Evolutionary conservation across 768 basidiomycete species (phyloP).

Genomic region (Fomitopsis serialis): DNA sequence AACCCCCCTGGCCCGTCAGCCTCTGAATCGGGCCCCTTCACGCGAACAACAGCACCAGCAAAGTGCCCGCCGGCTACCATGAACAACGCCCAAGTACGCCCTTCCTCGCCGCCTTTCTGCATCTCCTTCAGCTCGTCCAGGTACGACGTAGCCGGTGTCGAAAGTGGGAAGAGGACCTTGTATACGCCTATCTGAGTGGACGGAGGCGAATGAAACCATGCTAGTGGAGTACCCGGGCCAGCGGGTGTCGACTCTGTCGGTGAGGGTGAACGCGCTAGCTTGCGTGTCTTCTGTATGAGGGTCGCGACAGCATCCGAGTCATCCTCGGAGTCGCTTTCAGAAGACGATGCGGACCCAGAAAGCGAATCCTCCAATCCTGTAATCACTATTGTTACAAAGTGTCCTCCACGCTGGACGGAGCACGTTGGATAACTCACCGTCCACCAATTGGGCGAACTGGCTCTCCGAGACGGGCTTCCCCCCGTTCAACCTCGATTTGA

Average conservation of each 20-base stretch:
- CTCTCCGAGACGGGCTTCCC: constrained; percentile 59
- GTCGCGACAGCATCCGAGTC: constrained; percentile 64
- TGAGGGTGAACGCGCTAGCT: constrained; percentile 37
- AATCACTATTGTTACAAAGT: no score
- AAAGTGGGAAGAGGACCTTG: constrained; percentile 60
- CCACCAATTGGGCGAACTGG: constrained; percentile 73
- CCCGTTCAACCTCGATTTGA: constrained; percentile 71
- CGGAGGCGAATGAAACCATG: constrained; percentile 88
- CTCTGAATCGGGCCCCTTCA: constrained; percentile 42
- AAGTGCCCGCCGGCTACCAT: constrained; percentile 99
- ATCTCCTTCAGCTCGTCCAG: constrained; percentile 59
- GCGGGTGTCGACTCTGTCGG: constrained; percentile 34
- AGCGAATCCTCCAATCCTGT: constrained; percentile 80
- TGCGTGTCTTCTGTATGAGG: constrained; percentile 40
- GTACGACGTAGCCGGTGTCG: constrained; percentile 38
- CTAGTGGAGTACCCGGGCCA: constrained; percentile 58
- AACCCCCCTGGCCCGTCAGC: constrained; percentile 32
- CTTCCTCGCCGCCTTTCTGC: constrained; percentile 48
- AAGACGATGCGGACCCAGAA: constrained; percentile 85
- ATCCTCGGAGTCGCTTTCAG: constrained; percentile 42
- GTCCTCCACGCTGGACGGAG: no score
- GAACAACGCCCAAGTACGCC: constrained; percentile 87
- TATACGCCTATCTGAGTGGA: constrained; percentile 90
- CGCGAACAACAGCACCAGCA: constrained; percentile 83
- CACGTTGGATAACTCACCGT: constrained; percentile 72